These are phyloP conservation scores for Viola odorata DNA, from an alignment of 345 rosid species.

Conservation along the genomic window DNA sequence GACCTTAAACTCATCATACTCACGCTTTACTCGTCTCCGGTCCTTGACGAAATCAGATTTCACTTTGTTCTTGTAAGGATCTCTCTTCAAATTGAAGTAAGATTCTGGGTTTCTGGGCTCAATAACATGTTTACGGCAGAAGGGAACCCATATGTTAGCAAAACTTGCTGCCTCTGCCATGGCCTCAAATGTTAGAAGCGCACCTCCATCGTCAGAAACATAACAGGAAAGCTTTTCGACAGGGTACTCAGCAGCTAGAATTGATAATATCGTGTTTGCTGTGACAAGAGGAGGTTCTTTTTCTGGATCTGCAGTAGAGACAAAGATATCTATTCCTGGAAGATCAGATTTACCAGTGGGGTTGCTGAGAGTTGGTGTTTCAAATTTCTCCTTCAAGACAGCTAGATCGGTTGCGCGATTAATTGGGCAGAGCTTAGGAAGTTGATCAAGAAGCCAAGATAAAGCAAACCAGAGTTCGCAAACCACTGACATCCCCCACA, in stretches of 20 bases:
- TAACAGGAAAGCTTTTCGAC: slow-evolving; percentile 97
- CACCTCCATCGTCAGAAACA: slow-evolving; percentile 98
- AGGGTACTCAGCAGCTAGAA: slow-evolving; percentile 87
- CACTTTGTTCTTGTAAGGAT: slow-evolving; percentile 96
- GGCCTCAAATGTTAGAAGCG: slow-evolving; percentile 95
- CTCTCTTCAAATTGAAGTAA: slow-evolving; percentile 83
- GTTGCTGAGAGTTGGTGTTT: slow-evolving; percentile 59
- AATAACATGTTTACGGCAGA: slow-evolving; percentile 83
- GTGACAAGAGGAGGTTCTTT: slow-evolving; percentile 99
- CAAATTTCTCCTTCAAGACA: slow-evolving; percentile 91
- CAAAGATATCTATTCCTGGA: slow-evolving; percentile 86
- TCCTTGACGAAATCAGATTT: slow-evolving; percentile 85
- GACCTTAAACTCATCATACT: slow-evolving; percentile 97
- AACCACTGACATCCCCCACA: slow-evolving; percentile 98
- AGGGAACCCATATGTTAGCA: slow-evolving; percentile 91
- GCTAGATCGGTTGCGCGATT: slow-evolving; percentile 89
- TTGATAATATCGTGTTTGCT: slow-evolving; percentile 92
- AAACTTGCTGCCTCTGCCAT: slow-evolving; percentile 99
- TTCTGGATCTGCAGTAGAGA: slow-evolving; percentile 98
- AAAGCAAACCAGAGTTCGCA: slow-evolving; percentile 97
- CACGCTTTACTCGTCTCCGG: slow-evolving; percentile 87
- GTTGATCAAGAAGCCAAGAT: slow-evolving; percentile 98
- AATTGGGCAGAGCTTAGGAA: slow-evolving; percentile 84
- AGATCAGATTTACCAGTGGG: slow-evolving; percentile 95
- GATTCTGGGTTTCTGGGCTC: slow-evolving; percentile 98